Evolutionary conservation across 768 basidiomycete species (phyloP).

Genomic region (Hericium coralloides): DNA sequence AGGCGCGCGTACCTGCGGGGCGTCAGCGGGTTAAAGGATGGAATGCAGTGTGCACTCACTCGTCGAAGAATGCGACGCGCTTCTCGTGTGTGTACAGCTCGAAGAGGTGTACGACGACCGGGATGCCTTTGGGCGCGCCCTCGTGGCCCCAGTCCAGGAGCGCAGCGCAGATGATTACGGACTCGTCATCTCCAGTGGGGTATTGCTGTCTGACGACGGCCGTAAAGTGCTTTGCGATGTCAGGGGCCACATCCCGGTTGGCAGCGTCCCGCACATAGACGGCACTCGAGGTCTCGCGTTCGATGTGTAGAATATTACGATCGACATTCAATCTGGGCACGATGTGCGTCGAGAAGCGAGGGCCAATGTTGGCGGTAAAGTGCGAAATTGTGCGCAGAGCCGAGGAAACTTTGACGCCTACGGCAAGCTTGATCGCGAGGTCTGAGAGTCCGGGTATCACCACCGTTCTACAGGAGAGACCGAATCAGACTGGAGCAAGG

Average conservation of each 20-base stretch:
- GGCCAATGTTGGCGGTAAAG: constrained; percentile 47
- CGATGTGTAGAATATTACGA: constrained; percentile 32
- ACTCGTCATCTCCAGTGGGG: constrained; percentile 30
- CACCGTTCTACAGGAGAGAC: constrained; percentile 28
- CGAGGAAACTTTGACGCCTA: constrained; percentile 51
- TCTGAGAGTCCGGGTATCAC: constrained; percentile 35
- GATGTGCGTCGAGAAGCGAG: constrained; percentile 42
- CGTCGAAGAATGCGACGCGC: constrained; percentile 36
- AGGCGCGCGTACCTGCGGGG: constrained; percentile 37
- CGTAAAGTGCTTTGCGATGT: constrained; percentile 43
- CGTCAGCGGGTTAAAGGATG: background rate
- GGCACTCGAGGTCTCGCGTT: constrained; percentile 41
- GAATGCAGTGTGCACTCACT: constrained; percentile 21
- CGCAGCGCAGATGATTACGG: constrained; percentile 40
- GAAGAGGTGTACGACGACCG: constrained; percentile 39
- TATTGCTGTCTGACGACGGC: constrained; percentile 40
- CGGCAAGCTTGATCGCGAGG: constrained; percentile 40
- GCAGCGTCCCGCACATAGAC: constrained; percentile 24
- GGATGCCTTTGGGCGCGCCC: constrained; percentile 29
- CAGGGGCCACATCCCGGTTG: constrained; percentile 27
- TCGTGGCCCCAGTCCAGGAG: constrained; percentile 44
- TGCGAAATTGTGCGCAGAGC: constrained; percentile 51
- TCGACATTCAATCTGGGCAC: constrained; percentile 41
- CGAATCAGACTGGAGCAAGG: background rate
- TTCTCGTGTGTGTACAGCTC: constrained; percentile 38